Evolutionary conservation across 768 basidiomycete genomes (phyloP), one percentile per base, ranked within the genome.

Genomic region (Lyophyllum shimeji): DNA sequence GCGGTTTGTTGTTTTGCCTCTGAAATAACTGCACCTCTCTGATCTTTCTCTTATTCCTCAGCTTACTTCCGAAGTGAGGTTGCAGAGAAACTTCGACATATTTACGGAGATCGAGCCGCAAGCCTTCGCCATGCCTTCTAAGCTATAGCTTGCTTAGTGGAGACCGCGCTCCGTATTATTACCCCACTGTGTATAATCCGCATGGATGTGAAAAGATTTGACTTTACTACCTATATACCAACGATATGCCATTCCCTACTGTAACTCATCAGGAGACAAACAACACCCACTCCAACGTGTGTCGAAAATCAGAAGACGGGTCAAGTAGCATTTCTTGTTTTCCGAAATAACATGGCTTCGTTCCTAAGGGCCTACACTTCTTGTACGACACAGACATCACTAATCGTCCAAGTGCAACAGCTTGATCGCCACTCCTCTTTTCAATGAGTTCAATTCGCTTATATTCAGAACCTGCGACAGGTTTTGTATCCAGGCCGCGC

Each of bases 11-110:
- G 54, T 31, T 53, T 50, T 34, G 29, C 18, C 34, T 39, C 53
- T 23, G 20, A 39, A 9, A 9, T 45, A 15, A n/a, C 17, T 7
- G 17, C 53, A 17, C 47, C 50, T 53, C 18, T 52, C 24, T 50
- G 23, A 61, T 29, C 23, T 37, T 31, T 27, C 47, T 46, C 27
- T 49, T 23, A 13, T 9, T 58, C 56, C 44, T 13, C 63, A 87
- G 86, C 69, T 76, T 7, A 74, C 80, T 15, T 74, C 69, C 23
- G 80, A 84, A 53, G 78, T 87, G 29, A 69, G 63, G 1, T 60
- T 89, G 37, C 72, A 81, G 52, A 77, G 86, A 47, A 89, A 88
- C 66, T 87, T 89, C 61, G 79, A 88, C 61, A 76, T 89, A 13
- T 85, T 84, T 63, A 76, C 77, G 1, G 82, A 84, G 56, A 71